Percentiles rank a stretch among this genome's conserved stretches.
Conservation (phyloP, 2,329 filamentous ascomycete species). For the Paecilomyces niveus region DNA sequence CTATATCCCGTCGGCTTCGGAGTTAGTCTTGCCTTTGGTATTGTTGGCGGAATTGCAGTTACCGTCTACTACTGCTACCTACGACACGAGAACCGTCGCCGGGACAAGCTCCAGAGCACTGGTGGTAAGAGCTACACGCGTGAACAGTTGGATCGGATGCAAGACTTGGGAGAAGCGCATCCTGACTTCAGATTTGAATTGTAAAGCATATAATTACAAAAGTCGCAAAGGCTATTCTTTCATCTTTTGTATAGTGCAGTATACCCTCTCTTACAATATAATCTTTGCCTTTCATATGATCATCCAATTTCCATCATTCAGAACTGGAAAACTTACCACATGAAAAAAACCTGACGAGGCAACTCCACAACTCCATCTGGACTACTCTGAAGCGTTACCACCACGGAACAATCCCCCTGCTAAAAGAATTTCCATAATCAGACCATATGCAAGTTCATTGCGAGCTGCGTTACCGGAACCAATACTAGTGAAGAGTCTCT, state of each 20-base stretch:
- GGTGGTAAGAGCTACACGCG: conserved; percentile 1
- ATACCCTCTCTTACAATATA: neutral
- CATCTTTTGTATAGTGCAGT: neutral
- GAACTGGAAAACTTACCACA: neutral
- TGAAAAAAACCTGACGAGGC: neutral
- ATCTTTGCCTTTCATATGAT: neutral
- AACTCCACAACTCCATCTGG: neutral
- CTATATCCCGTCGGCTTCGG: conserved; percentile 32
- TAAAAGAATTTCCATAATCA: neutral
- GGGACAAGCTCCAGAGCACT: conserved; percentile 3
- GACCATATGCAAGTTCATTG: neutral
- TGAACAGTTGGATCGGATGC: conserved; percentile 4
- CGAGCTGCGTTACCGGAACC: neutral
- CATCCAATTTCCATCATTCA: neutral
- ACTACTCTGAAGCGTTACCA: neutral
- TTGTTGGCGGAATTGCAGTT: conserved; percentile 1
- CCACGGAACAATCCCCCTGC: neutral
- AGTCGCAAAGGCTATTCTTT: neutral
- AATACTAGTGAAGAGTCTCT: neutral
- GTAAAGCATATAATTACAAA: conserved; percentile 1
- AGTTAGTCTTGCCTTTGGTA: conserved; percentile 25
- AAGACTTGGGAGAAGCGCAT: conserved; percentile 9
- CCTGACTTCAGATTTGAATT: conserved; percentile 11
- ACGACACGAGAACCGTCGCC: conserved; percentile 5
- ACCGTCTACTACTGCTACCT: conserved; percentile 6